phyloP scores from a whole-genome alignment of 495 filamentous ascomycete genomes.

The Podospora sp. region DNA sequence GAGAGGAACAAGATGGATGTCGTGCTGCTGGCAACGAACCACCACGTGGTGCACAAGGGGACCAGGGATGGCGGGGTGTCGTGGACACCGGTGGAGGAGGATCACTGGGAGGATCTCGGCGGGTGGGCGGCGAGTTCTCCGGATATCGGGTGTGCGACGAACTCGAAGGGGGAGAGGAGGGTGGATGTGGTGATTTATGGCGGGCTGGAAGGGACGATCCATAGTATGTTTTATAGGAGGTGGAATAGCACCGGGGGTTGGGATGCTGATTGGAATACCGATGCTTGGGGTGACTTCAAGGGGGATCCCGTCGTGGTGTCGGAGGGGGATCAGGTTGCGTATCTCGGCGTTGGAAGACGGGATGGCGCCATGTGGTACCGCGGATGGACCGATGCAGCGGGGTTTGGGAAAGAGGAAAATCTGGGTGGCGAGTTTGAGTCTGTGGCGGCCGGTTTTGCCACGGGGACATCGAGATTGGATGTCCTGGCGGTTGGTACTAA shows the following conservation, averaged over 20 bases:
- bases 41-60: not conserved
- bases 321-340: not conserved
- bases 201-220: not conserved
- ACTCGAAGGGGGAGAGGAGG: not conserved
- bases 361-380: not conserved
- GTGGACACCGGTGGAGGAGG: too few species aligned
- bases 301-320: slow-evolving; percentile 3
- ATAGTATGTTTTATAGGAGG: slow-evolving; percentile 1
- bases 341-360: not conserved
- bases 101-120: too few species aligned
- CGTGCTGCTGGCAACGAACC: not conserved
- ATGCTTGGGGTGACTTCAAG: not conserved
- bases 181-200: slow-evolving; percentile 1
- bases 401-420: not conserved
- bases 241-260: not conserved
- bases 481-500: not conserved
- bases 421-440: not conserved
- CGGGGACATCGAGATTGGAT: not conserved
- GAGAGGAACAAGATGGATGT: not conserved
- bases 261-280: not conserved
- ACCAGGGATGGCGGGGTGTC: too few species aligned
- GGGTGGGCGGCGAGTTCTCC: too few species aligned
- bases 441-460: not conserved
- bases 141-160: too few species aligned
- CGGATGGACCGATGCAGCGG: not conserved